Base-by-base conservation (phyloP, 495 filamentous ascomycete species). In the Neurospora sublineolata region DNA sequence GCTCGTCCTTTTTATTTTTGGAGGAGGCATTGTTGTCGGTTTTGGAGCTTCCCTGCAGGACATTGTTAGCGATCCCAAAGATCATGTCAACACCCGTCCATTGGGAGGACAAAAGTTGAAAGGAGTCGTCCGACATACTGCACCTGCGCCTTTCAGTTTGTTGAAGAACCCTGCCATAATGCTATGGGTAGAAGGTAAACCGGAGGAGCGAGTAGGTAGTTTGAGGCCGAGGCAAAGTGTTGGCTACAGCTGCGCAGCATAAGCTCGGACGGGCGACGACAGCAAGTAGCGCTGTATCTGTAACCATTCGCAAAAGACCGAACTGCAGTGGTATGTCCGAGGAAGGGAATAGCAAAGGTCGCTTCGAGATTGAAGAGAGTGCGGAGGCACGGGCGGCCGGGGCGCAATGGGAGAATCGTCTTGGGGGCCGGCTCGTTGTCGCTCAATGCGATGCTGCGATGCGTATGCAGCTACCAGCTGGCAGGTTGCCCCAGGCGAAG, bases 1-100 rank as follows among this genome's bases (percentile, higher is more conserved):
- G 85, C 71, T 88, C 87, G 70, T 94, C 91, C 79, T 93, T 95
- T 81, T 94, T 94, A 73, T 79, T 81, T 46, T 75, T 76, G 23
- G 77, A 72, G 73, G 79, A 78, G 73, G 81, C 79, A 73, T 82
- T 83, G 76, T 71, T 77, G 70, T 82, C 77, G 72, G 82, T 69
- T 71, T 77, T 78, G 68, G 79, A 79, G 73, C 72, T 75, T 46
- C 79, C 74, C 83, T 84, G 70, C 20, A 37, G 41, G 39, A 18
- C 16, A 37, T 20, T 64, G 64, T 70, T 70, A 71, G 75, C 10
- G 33, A 67, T 27, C 40, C 23, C 40, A 23, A 70, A 37, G 46
- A 27, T 37, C 36, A 20, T 71, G 33, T 58, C 27, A 36, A 60
- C 27, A 33, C 52, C 23, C 52, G 41, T 27, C 52, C 23, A 14